These are phyloP conservation scores for Cyclostephanos tholiformis DNA, from an alignment of 108 stramenopile genomes.

Conservation along the genomic window DNA sequence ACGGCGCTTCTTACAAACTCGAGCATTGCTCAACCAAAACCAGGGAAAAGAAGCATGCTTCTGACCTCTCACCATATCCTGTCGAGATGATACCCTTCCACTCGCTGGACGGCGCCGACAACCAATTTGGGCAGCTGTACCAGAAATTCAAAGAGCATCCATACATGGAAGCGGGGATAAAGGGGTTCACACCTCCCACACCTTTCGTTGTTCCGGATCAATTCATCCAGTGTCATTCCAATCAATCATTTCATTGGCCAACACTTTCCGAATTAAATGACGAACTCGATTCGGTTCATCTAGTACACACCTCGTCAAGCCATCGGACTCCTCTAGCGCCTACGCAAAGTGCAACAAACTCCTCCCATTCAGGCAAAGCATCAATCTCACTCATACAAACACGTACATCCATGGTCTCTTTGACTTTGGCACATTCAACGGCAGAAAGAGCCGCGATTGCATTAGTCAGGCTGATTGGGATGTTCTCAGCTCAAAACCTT, in stretches of 20 bases:
- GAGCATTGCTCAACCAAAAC: neutral
- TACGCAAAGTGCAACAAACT: neutral
- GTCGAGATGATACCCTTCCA: neutral
- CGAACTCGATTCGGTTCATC: neutral
- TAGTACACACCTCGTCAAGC: neutral
- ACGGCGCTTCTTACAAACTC: conserved; percentile 3
- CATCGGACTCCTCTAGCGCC: neutral
- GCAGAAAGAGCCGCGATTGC: conserved; percentile 12
- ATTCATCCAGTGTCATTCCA: neutral
- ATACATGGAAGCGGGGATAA: neutral
- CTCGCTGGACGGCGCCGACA: neutral
- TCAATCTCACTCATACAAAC: conserved; percentile 2
- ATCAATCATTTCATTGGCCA: neutral
- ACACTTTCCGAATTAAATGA: neutral
- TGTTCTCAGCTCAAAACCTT: neutral
- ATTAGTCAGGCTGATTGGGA: conserved; percentile 7
- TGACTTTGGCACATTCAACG: conserved; percentile 13
- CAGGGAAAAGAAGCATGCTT: neutral
- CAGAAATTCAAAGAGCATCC: neutral
- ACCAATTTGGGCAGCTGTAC: neutral
- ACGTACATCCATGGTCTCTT: conserved; percentile 25
- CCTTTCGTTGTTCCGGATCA: neutral
- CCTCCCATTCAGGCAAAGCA: conserved; percentile 5
- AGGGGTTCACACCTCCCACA: neutral
- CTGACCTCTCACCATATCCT: neutral